Percentiles rank a stretch among this genome's conserved stretches.
These are phyloP conservation scores for Cercospora sesami DNA, from an alignment of 2,329 filamentous ascomycete species.

Conservation along the genomic window DNA sequence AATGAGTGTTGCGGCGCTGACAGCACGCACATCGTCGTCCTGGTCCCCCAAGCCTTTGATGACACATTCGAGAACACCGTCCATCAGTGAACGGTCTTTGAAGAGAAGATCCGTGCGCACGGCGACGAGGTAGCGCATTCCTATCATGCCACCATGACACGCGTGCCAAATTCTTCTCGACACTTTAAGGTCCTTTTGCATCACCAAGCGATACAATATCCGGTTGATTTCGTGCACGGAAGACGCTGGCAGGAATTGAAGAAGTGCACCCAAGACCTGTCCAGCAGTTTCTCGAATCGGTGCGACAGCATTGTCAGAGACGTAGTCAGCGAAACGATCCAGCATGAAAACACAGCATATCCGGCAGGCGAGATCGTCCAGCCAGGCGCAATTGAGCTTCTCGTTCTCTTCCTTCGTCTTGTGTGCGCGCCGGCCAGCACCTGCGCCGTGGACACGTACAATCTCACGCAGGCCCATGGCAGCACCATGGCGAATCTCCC, in stretches of 20 bases:
- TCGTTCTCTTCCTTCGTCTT: slow-evolving; percentile 76
- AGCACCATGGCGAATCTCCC: slow-evolving; percentile 95
- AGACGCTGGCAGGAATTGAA: slow-evolving; percentile 75
- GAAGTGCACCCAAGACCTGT: slow-evolving; percentile 83
- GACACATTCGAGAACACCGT: slow-evolving; percentile 86
- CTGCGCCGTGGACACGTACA: slow-evolving; percentile 83
- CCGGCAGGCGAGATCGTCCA: slow-evolving; percentile 92
- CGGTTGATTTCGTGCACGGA: slow-evolving; percentile 84
- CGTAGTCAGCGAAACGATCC: slow-evolving; percentile 95
- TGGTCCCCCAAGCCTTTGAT: slow-evolving; percentile 90
- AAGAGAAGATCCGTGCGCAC: slow-evolving; percentile 90
- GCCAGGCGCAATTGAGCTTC: slow-evolving; percentile 75
- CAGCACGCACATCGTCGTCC: slow-evolving; percentile 94
- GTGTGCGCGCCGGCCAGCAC: slow-evolving; percentile 74
- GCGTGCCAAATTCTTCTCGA: slow-evolving; percentile 84
- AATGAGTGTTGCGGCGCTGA: slow-evolving; percentile 95
- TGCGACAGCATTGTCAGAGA: slow-evolving; percentile 93
- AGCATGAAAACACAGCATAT: slow-evolving; percentile 96
- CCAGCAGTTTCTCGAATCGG: slow-evolving; percentile 94
- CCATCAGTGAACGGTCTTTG: slow-evolving; percentile 79
- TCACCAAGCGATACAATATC: slow-evolving; percentile 84
- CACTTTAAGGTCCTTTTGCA: slow-evolving; percentile 78
- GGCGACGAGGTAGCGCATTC: slow-evolving; percentile 89
- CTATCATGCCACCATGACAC: slow-evolving; percentile 97
- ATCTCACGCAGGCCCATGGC: slow-evolving; percentile 93